Base-by-base conservation (phyloP, 257 asterid genomes). In the Striga asiatica region DNA sequence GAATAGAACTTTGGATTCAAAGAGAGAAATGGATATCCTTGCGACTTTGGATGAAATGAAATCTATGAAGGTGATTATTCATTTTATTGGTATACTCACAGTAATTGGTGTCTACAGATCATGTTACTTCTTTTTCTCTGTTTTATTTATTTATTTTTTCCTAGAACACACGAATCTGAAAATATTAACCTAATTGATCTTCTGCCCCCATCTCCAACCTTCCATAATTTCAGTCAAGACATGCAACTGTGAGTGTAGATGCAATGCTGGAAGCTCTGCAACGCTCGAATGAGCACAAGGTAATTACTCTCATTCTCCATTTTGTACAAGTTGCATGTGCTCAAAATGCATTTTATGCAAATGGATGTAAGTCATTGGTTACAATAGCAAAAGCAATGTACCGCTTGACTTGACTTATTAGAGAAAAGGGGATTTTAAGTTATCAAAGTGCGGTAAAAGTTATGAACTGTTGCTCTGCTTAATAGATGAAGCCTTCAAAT, bases 1-100 rank as follows among this genome's bases (percentile, higher is more conserved):
- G 78, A 89, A 86, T 73, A 76, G 89, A 63, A 81, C 95, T 0
- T 27, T 73, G 70, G 98, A 89, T 62, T 89, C 98, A 0, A 89
- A 86, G 65, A 76, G 78, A 54, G 98, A 89, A 65, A 86, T 89
- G 95, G 95, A 89, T 71, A 86, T 83, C 57, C 82, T 86, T 63
- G 95, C 96, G 58, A 76, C 94, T 22, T 71, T 91, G 71, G 96
- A 84, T 59, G 98, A 86, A 70, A 78, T 89, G 98, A 91, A 81
- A 65, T 91, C 95, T 12, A 82, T 86, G 95, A 83, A 73, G 94
- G 96, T 83, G 62, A 55, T 57, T 66, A 21, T 60, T 55, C 8
- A n/a, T 43, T 35, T 4, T 12, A 2, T 4, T 3, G 9, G 18
- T 48, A 37, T 43, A 22, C 53, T 2, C 17, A 11, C 6, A 61